Evolutionary conservation across 1,139 yeast genomes (phyloP), one percentile per base, ranked within the genome.

Genomic region (Meyerozyma athensensis): DNA sequence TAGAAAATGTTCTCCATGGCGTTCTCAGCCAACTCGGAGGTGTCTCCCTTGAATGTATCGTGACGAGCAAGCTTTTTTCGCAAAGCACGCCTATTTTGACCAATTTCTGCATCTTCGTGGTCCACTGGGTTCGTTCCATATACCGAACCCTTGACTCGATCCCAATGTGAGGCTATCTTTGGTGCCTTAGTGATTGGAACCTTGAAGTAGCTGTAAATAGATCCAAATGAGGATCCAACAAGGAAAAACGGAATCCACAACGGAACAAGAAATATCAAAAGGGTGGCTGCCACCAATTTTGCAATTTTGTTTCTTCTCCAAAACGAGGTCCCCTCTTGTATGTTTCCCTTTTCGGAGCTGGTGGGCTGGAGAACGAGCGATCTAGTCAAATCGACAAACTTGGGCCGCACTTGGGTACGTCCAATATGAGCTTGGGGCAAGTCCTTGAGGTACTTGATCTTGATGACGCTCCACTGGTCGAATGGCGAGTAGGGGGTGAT

Each of bases 211-310:
- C 73, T 66, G 47, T 63, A 67, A 3, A 60, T 40, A 2, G 73
- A 65, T 10, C 64, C 67, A 17, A 54, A 33, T 1, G 66, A 44
- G 38, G 75, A 68, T 1, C 70, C 64, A 7, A 63, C 52, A n/a
- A 78, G 47, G 5, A 77, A 66, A 7, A 75, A 39, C 0, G 85
- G 83, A 19, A 79, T 59, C 72, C 81, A 70, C 14, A 78, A 40
- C 0, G 83, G 80, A 4, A 74, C 42, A 20, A 74, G 50, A n/a
- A 70, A 48, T 6, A 60, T 43, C 1, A 68, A 57, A 2, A 65
- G 50, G 18, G 61, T 30, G 1, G 65, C 36, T 9, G 69, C 55
- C 2, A 56, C 40, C 31, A 61, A 52, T 36, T 65, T 56, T 4
- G 65, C 44, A 22, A 57, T 22, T 41, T 51, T 50, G 50, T 61